These are phyloP conservation scores for Gossypium australe DNA, from an alignment of 345 rosid genomes.

Conservation along the genomic window DNA sequence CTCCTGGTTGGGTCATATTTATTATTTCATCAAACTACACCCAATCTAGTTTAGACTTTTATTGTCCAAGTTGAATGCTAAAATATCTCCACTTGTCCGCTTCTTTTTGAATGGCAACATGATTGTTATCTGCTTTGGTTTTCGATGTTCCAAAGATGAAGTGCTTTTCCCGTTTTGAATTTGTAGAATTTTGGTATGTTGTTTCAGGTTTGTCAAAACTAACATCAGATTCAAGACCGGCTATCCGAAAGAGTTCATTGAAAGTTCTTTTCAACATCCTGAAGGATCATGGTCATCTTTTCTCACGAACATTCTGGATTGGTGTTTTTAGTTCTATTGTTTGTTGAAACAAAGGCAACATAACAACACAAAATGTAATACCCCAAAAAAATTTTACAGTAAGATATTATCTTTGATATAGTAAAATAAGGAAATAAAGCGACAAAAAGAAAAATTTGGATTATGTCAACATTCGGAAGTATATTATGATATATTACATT, in stretches of 20 bases:
- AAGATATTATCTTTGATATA: no score
- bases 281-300: constrained; percentile 93
- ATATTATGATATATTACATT: no score
- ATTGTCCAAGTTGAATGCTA: not conserved
- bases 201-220: constrained; percentile 80
- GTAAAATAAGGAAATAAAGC: no score
- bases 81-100: not conserved
- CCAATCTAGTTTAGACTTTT: not conserved
- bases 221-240: constrained; percentile 75
- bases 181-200: constrained; percentile 8
- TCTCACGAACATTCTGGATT: constrained; percentile 69
- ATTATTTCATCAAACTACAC: not conserved
- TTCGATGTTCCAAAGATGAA: not conserved
- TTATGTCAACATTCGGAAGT: no score
- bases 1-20: not conserved
- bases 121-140: not conserved
- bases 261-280: constrained; percentile 92
- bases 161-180: not conserved
- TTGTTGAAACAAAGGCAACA: no score
- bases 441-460: no score
- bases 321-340: constrained; percentile 52
- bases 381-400: no score
- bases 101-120: not conserved
- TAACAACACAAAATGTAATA: no score
- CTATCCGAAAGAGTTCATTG: constrained; percentile 81